These are phyloP conservation scores for Saccharum spontaneum DNA, from an alignment of 176 grass and related monocot species.

Conservation along the genomic window DNA sequence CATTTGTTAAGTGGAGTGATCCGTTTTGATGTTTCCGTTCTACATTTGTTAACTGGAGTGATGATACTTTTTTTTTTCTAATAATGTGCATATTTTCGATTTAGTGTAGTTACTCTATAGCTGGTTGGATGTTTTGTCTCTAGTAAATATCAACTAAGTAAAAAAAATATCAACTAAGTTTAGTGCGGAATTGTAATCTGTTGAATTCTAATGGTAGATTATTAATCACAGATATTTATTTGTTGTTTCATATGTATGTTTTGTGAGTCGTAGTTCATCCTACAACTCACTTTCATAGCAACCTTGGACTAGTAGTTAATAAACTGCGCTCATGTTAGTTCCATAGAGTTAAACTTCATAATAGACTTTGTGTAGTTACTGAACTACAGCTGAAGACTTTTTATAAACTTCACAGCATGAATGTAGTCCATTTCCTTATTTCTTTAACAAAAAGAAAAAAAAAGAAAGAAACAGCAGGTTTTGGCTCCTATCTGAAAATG, in stretches of 20 bases:
- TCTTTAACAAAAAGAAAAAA: not conserved
- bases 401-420: not conserved
- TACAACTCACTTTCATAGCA: conserved; percentile 1
- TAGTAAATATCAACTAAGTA: not conserved
- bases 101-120: not conserved
- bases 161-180: not conserved
- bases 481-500: not conserved
- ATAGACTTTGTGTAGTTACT: not conserved
- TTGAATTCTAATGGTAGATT: not conserved
- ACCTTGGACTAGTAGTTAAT: not conserved
- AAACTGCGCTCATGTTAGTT: not conserved
- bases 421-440: not conserved
- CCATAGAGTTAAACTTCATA: not conserved
- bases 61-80: not conserved
- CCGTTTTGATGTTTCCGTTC: not conserved
- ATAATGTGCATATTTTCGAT: not conserved
- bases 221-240: not conserved
- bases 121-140: not conserved
- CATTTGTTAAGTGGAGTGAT: not conserved
- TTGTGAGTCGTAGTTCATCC: not conserved
- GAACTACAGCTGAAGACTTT: not conserved
- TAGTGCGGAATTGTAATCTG: not conserved
- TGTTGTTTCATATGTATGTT: not conserved
- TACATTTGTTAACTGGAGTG: not conserved
- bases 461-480: not conserved